Evolutionary conservation across 2,329 filamentous ascomycete genomes (phyloP).

Genomic region (Ampelomyces quisqualis): DNA sequence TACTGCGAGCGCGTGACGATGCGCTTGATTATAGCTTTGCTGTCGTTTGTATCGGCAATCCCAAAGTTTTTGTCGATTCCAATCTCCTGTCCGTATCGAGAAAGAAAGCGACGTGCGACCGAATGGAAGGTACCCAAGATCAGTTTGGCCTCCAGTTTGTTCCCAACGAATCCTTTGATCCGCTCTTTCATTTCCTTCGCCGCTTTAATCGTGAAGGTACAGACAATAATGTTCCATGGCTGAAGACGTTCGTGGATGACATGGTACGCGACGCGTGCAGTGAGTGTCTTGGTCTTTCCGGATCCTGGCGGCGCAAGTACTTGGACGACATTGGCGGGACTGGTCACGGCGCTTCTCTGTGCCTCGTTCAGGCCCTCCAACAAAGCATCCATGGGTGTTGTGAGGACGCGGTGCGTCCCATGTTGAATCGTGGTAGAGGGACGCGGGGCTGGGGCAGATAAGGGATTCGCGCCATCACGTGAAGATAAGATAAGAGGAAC

Average conservation of each 20-base stretch:
- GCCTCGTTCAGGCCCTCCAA: slow-evolving; percentile 64
- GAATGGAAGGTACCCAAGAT: slow-evolving; percentile 94
- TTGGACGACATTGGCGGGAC: slow-evolving; percentile 59
- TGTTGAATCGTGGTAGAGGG: slow-evolving; percentile 2
- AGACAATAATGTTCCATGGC: slow-evolving; percentile 88
- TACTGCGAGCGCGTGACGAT: slow-evolving; percentile 75
- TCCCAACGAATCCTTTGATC: slow-evolving; percentile 77
- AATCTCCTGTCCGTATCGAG: slow-evolving; percentile 80
- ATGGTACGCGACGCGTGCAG: slow-evolving; percentile 87
- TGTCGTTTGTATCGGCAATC: slow-evolving; percentile 85
- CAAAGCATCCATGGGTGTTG: slow-evolving; percentile 53
- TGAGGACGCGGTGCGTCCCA: slow-evolving; percentile 12
- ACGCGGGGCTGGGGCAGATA: neutral
- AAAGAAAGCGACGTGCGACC: slow-evolving; percentile 80
- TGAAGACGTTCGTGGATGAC: slow-evolving; percentile 69
- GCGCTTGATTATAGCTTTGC: slow-evolving; percentile 73
- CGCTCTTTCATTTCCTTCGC: slow-evolving; percentile 90
- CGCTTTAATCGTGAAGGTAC: slow-evolving; percentile 96
- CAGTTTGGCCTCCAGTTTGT: slow-evolving; percentile 71
- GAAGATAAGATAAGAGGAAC: slow-evolving; percentile 1
- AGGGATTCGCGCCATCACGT: neutral
- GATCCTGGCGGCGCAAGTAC: slow-evolving; percentile 66
- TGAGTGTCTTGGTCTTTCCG: slow-evolving; percentile 94
- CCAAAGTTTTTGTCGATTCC: slow-evolving; percentile 81
- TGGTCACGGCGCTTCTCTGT: slow-evolving; percentile 65